phyloP scores from a whole-genome alignment of 2,329 filamentous ascomycete species.

The Aspergillus sp. region DNA sequence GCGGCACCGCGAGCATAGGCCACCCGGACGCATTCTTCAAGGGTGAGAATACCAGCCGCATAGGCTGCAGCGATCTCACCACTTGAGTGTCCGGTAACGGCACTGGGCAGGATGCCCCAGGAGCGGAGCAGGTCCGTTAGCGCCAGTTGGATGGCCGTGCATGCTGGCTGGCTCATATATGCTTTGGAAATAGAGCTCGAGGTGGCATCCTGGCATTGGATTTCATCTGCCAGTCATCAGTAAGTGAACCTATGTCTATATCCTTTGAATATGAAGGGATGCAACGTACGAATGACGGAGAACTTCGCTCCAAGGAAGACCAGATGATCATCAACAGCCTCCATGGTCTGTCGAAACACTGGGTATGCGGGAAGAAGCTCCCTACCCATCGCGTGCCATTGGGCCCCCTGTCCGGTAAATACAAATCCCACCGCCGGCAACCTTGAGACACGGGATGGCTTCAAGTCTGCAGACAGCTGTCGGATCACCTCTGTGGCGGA shows the following conservation, averaged over 20 bases:
- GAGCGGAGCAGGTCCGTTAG: constrained; percentile 20
- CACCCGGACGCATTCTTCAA: constrained; percentile 15
- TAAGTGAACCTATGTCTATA: neutral
- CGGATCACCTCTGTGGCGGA: constrained; percentile 16
- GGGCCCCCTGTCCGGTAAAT: constrained; percentile 15
- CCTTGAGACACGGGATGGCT: constrained; percentile 13
- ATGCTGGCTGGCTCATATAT: constrained; percentile 16
- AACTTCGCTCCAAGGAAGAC: constrained; percentile 12
- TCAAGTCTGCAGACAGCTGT: constrained; percentile 16
- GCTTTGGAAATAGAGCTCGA: neutral
- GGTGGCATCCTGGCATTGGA: neutral
- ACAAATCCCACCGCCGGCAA: constrained; percentile 11
- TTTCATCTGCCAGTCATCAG: constrained; percentile 2
- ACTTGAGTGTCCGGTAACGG: constrained; percentile 24
- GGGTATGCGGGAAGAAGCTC: constrained; percentile 13
- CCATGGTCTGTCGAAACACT: constrained; percentile 12
- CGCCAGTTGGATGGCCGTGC: constrained; percentile 24
- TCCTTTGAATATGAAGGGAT: neutral
- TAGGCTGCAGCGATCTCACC: constrained; percentile 29
- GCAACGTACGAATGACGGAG: neutral
- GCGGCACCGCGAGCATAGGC: constrained; percentile 17
- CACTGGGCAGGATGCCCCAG: constrained; percentile 17
- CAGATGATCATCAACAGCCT: constrained; percentile 2
- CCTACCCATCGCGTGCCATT: constrained; percentile 11
- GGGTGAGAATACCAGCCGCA: constrained; percentile 16